Conservation (phyloP, 78 protist species). For the Anaeramoeba ignava region DNA sequence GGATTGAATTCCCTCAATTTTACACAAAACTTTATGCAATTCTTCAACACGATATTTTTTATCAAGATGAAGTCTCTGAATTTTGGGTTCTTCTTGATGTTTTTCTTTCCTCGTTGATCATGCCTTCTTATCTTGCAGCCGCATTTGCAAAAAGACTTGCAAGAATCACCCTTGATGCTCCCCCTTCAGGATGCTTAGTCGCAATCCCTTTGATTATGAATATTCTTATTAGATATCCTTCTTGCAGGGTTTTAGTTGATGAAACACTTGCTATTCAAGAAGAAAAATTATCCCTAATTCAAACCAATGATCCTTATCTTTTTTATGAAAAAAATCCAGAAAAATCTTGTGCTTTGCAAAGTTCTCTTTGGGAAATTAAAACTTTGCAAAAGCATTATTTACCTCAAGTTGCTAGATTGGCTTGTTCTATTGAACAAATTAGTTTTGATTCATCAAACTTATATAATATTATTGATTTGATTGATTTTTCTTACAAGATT, state of each 20-base stretch:
- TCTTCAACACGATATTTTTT: neutral
- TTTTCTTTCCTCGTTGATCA: neutral
- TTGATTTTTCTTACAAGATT: no score
- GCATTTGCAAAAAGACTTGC: neutral
- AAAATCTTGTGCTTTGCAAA: neutral
- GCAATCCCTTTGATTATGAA: neutral
- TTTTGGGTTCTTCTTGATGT: neutral
- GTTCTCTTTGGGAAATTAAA: neutral
- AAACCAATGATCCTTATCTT: neutral
- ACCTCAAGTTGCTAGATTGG: neutral
- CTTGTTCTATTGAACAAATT: no score
- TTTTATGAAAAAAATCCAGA: neutral
- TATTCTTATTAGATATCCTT: neutral
- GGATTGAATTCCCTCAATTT: neutral
- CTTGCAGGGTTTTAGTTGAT: neutral
- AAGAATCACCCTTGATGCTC: neutral
- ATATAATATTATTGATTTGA: no score
- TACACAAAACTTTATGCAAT: neutral
- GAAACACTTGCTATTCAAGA: neutral
- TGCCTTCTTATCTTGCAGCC: neutral
- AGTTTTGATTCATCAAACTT: no score
- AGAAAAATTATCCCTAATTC: neutral
- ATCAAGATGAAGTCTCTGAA: neutral
- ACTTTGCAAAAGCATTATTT: neutral
- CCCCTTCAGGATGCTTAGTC: neutral